Conservation (phyloP, 306 rosid species). For the Castanea sativa region DNA sequence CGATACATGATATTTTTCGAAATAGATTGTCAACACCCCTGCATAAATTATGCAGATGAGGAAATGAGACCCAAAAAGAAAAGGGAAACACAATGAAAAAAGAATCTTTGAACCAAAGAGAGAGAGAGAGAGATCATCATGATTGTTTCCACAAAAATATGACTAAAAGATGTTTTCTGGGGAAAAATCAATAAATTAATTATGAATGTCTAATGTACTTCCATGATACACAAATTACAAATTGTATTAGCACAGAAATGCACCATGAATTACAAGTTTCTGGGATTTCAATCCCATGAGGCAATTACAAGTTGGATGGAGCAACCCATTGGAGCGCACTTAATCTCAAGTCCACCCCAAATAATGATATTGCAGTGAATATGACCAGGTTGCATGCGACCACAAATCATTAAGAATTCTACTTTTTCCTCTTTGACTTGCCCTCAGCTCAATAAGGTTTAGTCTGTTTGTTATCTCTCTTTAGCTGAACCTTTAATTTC, state of each 20-base stretch:
- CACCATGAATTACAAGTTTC: conserved; percentile 67
- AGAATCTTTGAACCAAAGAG: neutral
- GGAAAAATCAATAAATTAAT: conserved; percentile 92
- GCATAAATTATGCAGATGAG: neutral
- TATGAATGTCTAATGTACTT: conserved; percentile 68
- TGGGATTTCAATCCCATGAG: conserved; percentile 32
- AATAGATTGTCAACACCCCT: neutral
- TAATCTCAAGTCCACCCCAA: conserved; percentile 29
- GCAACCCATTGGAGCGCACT: conserved; percentile 20
- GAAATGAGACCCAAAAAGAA: neutral
- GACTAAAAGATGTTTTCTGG: conserved; percentile 39
- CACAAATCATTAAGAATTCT: conserved; percentile 30
- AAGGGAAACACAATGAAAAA: neutral
- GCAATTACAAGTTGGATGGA: conserved; percentile 39
- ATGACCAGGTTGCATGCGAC: conserved; percentile 21
- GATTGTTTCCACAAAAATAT: conserved; percentile 48
- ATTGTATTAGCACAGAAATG: conserved; percentile 57
- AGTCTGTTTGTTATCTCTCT: conserved; percentile 90
- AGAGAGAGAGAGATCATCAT: conserved; percentile 33
- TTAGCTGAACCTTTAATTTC: conserved; percentile 97
- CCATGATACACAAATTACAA: conserved; percentile 81
- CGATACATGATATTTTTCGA: neutral
- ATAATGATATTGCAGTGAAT: conserved; percentile 27
- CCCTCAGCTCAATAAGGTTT: conserved; percentile 70
- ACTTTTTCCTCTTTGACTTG: conserved; percentile 37